Evolutionary conservation across 345 rosid genomes (phyloP), one percentile per base, ranked within the genome.

Genomic region (Tarenaya hassleriana): DNA sequence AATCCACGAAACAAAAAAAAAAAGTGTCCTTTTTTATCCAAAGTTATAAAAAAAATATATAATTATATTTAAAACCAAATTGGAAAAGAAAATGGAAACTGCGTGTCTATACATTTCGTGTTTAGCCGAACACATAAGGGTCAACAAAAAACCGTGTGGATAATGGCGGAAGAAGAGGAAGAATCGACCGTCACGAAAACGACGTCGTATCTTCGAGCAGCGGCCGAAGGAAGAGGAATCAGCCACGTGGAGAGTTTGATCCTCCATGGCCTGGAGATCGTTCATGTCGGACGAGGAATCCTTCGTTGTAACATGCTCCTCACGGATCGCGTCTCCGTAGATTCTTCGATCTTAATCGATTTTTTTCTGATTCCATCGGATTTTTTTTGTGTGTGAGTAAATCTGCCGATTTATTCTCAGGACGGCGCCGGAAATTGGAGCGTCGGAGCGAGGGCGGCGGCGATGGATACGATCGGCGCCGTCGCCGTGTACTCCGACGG

Each of bases 391-490:
- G 9, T 4, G 1, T 3, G 33, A 24, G 43, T 0, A 16, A 20
- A 42, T 42, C 11, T n/a, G 18, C 8, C 3, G 11, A 42, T 45
- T 21, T 3, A 24, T 21, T 7, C 7, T 35, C 21, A 61, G 72
- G 67, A 52, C 29, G 67, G 48, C 16, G 63, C 61, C 50, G 72
- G 72, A 19, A 73, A 61, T 42, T 87, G 87, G 82, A 62, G 69
- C 0, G 62, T 44, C 13, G 90, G 90, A 62, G 87, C 80, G 0
- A 73, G 81, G 38, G 61, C 79, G n/a, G 60, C 79, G 4, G 39
- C 70, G 56, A 58, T 84, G 9, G 88, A 81, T 33, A 47, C 49
- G 15, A 66, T 84, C 7, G 90, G 81, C 0, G 77, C 77, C 9
- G 46, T 72, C 4, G 74, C 78, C 4, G 52, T 75, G 0, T 65